phyloP scores from a whole-genome alignment of 805 yeast species.

The Sugiyamaella lignohabitans region DNA sequence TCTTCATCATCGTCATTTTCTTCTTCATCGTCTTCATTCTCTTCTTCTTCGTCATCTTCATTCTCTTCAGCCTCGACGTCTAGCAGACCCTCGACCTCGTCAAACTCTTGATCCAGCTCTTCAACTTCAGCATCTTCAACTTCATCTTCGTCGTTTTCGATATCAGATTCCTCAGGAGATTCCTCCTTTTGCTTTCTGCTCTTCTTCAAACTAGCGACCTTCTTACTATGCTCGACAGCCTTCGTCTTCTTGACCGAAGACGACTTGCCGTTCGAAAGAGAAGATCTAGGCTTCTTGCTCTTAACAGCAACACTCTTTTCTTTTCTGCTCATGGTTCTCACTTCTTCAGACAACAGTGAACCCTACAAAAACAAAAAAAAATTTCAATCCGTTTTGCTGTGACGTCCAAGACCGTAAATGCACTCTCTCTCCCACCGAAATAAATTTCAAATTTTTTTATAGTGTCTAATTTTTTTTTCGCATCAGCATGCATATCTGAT shows the following conservation, averaged over 20 bases:
- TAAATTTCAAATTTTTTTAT: too few species aligned
- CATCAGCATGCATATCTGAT: too few species aligned
- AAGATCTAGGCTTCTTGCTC: not conserved
- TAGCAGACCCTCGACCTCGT: slow-evolving; percentile 18
- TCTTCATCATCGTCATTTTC: slow-evolving; percentile 19
- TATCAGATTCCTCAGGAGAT: too few species aligned
- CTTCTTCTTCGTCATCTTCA: slow-evolving; percentile 28
- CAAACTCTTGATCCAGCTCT: slow-evolving; percentile 22
- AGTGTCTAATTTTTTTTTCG: too few species aligned
- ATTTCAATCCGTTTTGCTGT: too few species aligned
- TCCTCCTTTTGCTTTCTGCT: not conserved
- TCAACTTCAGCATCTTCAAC: slow-evolving; percentile 18
- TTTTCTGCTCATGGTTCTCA: not conserved
- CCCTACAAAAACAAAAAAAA: too few species aligned
- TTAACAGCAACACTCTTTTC: not conserved
- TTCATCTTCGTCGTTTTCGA: slow-evolving; percentile 2
- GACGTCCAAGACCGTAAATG: too few species aligned
- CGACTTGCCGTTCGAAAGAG: not conserved
- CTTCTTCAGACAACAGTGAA: too few species aligned
- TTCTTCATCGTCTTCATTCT: slow-evolving; percentile 23
- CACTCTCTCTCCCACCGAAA: too few species aligned
- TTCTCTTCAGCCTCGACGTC: slow-evolving; percentile 24
- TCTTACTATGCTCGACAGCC: slow-evolving; percentile 1
- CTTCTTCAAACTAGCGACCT: not conserved
- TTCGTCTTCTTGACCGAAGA: not conserved